These are phyloP conservation scores for Rhamnella rubrinervis DNA, from an alignment of 331 rosid genomes.

Conservation along the genomic window DNA sequence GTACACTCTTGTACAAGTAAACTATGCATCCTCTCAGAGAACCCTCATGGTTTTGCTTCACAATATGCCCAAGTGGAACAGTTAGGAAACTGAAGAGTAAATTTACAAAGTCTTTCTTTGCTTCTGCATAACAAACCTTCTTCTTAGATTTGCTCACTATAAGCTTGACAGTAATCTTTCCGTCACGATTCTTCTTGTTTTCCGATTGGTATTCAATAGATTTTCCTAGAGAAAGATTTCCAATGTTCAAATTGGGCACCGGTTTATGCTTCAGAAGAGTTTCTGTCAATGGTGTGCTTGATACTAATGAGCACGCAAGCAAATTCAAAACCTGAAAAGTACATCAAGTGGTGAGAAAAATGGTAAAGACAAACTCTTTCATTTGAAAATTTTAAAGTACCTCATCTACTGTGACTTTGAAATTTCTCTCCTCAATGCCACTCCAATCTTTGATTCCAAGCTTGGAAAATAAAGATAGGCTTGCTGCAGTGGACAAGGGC, in stretches of 20 bases:
- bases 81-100: neutral
- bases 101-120: neutral
- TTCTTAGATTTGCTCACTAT: neutral
- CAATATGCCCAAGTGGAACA: conserved; percentile 7
- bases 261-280: conserved; percentile 1
- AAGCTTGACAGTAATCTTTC: conserved; percentile 1
- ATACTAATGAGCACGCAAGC: neutral
- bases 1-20: neutral
- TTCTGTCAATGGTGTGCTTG: neutral
- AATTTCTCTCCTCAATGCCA: neutral
- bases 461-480: conserved; percentile 5
- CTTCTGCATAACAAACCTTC: conserved; percentile 3
- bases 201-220: neutral
- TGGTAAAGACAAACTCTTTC: neutral
- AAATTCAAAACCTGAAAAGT: conserved; percentile 3
- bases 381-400: neutral
- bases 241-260: neutral
- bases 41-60: neutral
- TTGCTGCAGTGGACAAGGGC: neutral
- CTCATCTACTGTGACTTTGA: neutral
- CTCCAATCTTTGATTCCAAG: neutral
- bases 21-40: conserved; percentile 3
- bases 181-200: neutral
- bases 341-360: neutral
- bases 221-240: neutral